phyloP scores from a whole-genome alignment of 2,329 filamentous ascomycete species.

The Arthrobotrys sphaeroides region DNA sequence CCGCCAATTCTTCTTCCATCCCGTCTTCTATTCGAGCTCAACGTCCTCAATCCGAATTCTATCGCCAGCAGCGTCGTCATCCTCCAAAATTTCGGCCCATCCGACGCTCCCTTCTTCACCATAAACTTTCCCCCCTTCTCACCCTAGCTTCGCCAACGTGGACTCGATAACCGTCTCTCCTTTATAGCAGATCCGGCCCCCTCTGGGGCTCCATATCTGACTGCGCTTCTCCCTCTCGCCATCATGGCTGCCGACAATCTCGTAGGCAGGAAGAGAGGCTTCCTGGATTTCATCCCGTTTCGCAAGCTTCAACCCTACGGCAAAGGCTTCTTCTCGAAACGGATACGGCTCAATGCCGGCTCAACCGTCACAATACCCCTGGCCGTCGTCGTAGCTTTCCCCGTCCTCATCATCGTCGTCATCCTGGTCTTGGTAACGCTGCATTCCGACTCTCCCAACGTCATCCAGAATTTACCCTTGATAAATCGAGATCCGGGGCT shows the following conservation, averaged over 20 bases:
- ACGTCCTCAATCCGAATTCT: neutral
- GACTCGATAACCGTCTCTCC: conserved; percentile 37
- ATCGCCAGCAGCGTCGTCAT: neutral
- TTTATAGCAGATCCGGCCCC: conserved; percentile 51
- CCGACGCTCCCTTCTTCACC: neutral
- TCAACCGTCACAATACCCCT: conserved; percentile 91
- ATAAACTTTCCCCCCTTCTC: neutral
- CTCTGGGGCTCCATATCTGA: conserved; percentile 38
- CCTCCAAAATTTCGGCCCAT: neutral
- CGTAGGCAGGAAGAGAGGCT: conserved; percentile 60
- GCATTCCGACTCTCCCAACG: conserved; percentile 79
- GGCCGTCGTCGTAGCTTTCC: conserved; percentile 91
- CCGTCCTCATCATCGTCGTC: conserved; percentile 86
- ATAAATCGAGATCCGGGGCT: conserved; percentile 31
- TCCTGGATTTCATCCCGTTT: conserved; percentile 64
- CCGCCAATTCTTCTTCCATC: neutral
- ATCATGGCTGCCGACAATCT: conserved; percentile 49
- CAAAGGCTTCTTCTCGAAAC: conserved; percentile 76
- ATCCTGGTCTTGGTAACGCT: conserved; percentile 89
- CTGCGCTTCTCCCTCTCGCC: conserved; percentile 32
- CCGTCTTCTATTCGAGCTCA: neutral
- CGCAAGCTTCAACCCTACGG: conserved; percentile 47
- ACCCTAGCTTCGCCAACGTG: conserved; percentile 50
- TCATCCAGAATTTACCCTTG: conserved; percentile 63
- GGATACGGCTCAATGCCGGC: conserved; percentile 88